Evolutionary conservation across 1,139 yeast species (phyloP), one percentile per base, ranked within the genome.

Genomic region (Candida pseudocylindracea): DNA sequence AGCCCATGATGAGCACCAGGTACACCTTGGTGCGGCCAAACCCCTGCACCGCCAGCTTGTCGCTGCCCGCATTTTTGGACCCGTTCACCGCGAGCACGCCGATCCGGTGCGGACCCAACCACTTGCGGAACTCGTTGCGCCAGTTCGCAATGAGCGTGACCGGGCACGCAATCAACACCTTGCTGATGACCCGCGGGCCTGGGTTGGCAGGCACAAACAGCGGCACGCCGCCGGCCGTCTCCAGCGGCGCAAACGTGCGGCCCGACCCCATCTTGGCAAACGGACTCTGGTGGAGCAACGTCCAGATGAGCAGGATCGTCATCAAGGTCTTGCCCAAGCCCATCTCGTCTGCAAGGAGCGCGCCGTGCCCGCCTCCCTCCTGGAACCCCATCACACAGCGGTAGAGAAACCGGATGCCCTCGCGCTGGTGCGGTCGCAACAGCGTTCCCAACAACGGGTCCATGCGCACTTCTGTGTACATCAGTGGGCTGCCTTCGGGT

Each of bases 311-410:
- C 0, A 93, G 47, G 4, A 88, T 85, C 0, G 95, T 71, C 67
- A 75, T 83, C 28, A 88, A 52, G 0, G 96, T 85, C 46, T 88
- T 88, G 0, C 99, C 99, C 24, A 88, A 57, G 0, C 98, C 98
- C 98, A 88, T 88, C 45, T 88, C 96, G 49, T 88, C 98, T 0
- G 98, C 98, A 33, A 88, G 51, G 7, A 88, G 54, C 2, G 91
- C 88, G 1, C 98, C 96, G n/a, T 25, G 13, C 27, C 35, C 33
- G n/a, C 28, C 29, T 7, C 9, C 12, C 11, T n/a, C 28, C 4
- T 61, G 51, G 37, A 61, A 52, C 0, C 93, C 92, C 72, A 76
- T 67, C 2, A 83, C 62, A 42, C 93, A 80, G 36, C 78, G 78
- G 44, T 81, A 80, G 42, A 88, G 54, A 44, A 88, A 88, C 33